phyloP scores from a whole-genome alignment of 352 stramenopile genomes.

The Phytophthora meadii region DNA sequence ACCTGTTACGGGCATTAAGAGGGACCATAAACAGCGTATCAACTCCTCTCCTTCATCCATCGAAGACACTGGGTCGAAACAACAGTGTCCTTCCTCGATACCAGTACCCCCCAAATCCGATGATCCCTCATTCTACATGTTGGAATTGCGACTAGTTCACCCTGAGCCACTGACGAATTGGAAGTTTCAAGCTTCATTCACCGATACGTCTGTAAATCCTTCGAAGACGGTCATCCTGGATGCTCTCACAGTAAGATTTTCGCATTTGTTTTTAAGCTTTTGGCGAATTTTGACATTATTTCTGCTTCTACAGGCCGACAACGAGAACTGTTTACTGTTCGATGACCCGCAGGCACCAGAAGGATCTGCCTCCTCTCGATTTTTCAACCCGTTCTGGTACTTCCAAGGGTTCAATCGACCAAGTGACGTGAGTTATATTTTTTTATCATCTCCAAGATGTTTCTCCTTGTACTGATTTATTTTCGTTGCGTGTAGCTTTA shows the following conservation, averaged over 20 bases:
- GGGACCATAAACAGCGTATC: background rate
- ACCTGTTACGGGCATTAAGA: background rate
- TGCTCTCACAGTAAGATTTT: slow-evolving; percentile 40
- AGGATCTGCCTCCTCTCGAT: slow-evolving; percentile 9
- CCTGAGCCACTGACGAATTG: slow-evolving; percentile 44
- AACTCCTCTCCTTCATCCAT: background rate
- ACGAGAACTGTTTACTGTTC: slow-evolving; percentile 58
- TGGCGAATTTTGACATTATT: background rate
- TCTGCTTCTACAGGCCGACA: slow-evolving; percentile 40
- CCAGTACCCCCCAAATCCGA: slow-evolving; percentile 25
- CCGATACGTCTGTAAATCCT: slow-evolving; percentile 40
- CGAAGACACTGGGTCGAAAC: slow-evolving; percentile 4
- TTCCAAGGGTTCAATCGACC: slow-evolving; percentile 51
- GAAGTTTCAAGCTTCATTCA: slow-evolving; percentile 58
- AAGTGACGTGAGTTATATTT: slow-evolving; percentile 43
- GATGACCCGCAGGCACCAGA: slow-evolving; percentile 3
- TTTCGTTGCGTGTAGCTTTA: slow-evolving; percentile 45
- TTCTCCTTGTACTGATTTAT: too few species aligned
- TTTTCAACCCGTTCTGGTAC: slow-evolving; percentile 53
- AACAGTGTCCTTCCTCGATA: background rate
- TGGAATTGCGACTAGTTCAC: slow-evolving; percentile 60
- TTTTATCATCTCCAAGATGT: background rate
- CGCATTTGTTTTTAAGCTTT: too few species aligned
- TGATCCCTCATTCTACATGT: slow-evolving; percentile 54
- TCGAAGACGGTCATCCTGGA: slow-evolving; percentile 43